Conservation (phyloP, 371 early-diverging fungal genomes). For the Dichotomocladium elegans region DNA sequence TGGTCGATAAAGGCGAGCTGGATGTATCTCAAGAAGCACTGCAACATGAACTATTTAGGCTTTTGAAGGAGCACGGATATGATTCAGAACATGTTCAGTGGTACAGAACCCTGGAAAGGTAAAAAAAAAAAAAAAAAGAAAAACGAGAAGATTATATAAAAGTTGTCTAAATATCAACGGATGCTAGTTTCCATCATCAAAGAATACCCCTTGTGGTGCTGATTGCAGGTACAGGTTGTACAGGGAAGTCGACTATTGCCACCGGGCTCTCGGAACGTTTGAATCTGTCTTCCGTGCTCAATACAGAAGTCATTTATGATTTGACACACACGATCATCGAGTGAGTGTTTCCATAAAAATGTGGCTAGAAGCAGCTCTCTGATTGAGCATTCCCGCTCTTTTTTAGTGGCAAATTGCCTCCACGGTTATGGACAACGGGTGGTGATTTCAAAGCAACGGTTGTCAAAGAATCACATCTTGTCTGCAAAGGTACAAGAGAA, state of each 20-base stretch:
- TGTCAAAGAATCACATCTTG: conserved; percentile 11
- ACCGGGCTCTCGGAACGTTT: conserved; percentile 29
- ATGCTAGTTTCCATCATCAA: conserved; percentile 33
- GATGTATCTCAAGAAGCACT: conserved; percentile 26
- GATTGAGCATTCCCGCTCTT: neutral
- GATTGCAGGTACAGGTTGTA: conserved; percentile 26
- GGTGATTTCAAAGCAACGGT: neutral
- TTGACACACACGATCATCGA: conserved; percentile 30
- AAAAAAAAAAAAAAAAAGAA: neutral
- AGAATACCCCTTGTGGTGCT: conserved; percentile 35
- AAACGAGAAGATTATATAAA: neutral
- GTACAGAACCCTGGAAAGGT: conserved; percentile 32
- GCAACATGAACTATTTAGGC: conserved; percentile 25
- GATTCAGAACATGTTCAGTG: conserved; percentile 22
- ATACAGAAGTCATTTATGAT: conserved; percentile 34
- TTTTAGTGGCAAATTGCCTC: conserved; percentile 11
- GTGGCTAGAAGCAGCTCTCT: neutral
- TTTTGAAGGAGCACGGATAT: conserved; percentile 29
- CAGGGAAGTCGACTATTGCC: conserved; percentile 34
- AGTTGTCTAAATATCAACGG: neutral
- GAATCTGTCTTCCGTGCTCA: conserved; percentile 32
- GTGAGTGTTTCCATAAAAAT: conserved; percentile 9
- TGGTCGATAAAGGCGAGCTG: conserved; percentile 27
- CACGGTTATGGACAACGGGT: conserved; percentile 10
- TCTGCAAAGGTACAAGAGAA: conserved; percentile 22